Conservation (phyloP, 139 green algal genomes). For the Closterium sp. region DNA sequence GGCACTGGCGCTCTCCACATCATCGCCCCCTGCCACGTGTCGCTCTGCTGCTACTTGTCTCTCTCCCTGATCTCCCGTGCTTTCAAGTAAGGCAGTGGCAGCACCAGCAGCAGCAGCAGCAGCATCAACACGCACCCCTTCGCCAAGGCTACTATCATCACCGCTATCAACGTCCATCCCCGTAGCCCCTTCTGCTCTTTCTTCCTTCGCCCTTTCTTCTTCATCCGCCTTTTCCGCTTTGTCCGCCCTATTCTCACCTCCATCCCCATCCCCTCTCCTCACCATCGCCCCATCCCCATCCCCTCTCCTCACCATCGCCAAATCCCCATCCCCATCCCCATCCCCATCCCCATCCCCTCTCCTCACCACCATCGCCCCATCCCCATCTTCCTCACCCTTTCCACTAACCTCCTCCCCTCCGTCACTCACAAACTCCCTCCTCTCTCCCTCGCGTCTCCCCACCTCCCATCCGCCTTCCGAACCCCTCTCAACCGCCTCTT, state of each 20-base stretch:
- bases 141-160: background rate
- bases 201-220: background rate
- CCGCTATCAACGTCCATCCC: background rate
- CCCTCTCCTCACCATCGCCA: background rate
- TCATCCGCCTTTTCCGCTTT: background rate
- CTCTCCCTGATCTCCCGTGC: background rate
- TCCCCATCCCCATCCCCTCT: background rate
- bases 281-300: background rate
- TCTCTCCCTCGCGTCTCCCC: background rate
- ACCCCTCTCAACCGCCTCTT: too few relatives aligned
- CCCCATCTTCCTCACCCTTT: background rate
- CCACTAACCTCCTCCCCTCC: background rate
- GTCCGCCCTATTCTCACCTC: background rate
- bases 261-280: background rate
- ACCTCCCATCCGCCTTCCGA: too few relatives aligned
- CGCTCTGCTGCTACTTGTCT: background rate
- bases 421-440: background rate
- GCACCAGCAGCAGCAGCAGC: background rate
- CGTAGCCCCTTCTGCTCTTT: background rate
- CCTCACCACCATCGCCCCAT: background rate
- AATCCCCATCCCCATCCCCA: background rate
- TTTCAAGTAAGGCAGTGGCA: background rate
- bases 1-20: background rate
- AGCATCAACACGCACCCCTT: background rate
- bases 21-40: background rate